Conservation (phyloP, 495 filamentous ascomycete species). For the Neurospora sp. region DNA sequence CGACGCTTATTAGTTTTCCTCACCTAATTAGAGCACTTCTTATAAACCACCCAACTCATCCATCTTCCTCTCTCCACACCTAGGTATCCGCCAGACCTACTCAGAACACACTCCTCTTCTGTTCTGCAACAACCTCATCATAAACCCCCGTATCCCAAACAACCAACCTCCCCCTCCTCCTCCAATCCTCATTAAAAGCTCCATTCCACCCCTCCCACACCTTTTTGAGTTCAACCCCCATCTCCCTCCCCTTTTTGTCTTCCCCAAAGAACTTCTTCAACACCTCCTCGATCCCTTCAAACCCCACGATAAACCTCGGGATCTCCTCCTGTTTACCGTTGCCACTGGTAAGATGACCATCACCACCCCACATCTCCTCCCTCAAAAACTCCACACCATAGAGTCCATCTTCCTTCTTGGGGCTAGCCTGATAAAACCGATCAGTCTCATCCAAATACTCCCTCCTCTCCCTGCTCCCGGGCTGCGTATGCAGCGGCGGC, state of each 20-base stretch:
- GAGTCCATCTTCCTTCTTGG: background rate
- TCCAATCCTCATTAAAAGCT: slow-evolving; percentile 77
- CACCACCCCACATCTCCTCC: slow-evolving; percentile 29
- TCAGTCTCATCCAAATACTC: slow-evolving; percentile 83
- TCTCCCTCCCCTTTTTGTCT: slow-evolving; percentile 36
- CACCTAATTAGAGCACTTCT: background rate
- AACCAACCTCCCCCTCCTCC: slow-evolving; percentile 74
- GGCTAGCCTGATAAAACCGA: slow-evolving; percentile 54
- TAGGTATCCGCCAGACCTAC: background rate
- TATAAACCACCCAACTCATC: background rate
- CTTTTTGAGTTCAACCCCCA: slow-evolving; percentile 34
- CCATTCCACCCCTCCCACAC: slow-evolving; percentile 74
- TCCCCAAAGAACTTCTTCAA: slow-evolving; percentile 35
- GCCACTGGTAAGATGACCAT: background rate
- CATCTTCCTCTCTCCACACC: background rate
- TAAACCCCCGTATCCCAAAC: slow-evolving; percentile 54
- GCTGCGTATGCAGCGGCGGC: slow-evolving; percentile 60
- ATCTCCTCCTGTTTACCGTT: slow-evolving; percentile 23
- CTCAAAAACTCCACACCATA: slow-evolving; percentile 44
- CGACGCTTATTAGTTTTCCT: background rate
- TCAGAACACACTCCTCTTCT: background rate
- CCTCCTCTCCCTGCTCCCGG: slow-evolving; percentile 39
- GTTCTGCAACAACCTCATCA: background rate
- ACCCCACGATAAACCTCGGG: slow-evolving; percentile 47
- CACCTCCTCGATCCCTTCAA: slow-evolving; percentile 38